Conservation (phyloP, 108 stramenopile genomes). For the Fistulifera pelliculosa region DNA sequence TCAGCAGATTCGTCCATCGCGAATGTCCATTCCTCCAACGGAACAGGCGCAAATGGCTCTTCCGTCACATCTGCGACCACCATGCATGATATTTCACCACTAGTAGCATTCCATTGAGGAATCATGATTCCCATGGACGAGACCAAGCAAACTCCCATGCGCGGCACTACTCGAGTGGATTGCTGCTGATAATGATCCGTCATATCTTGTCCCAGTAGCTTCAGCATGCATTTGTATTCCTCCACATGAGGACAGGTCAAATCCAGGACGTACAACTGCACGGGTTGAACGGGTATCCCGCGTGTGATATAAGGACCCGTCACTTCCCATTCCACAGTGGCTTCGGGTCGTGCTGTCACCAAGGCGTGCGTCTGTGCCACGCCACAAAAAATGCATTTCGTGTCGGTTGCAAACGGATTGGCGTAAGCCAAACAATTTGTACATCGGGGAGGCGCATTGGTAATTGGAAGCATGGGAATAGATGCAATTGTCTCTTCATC, state of each 20-base stretch:
- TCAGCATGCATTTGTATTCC: constrained; percentile 24
- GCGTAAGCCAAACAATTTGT: constrained; percentile 60
- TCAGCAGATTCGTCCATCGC: constrained; percentile 27
- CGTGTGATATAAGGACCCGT: constrained; percentile 54
- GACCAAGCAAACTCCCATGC: constrained; percentile 31
- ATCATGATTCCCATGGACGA: constrained; percentile 37
- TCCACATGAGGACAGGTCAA: constrained; percentile 22
- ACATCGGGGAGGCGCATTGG: constrained; percentile 60
- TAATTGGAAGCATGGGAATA: constrained; percentile 11
- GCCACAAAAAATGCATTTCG: constrained; percentile 54
- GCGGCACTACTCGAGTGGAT: constrained; percentile 4
- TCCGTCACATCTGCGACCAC: constrained; percentile 66
- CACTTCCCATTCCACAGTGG: constrained; percentile 69
- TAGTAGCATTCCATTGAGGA: neutral
- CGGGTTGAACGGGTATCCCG: constrained; percentile 21
- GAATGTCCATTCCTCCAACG: constrained; percentile 46
- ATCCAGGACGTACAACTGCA: constrained; percentile 60
- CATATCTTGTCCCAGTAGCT: constrained; percentile 14
- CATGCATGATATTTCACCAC: constrained; percentile 11
- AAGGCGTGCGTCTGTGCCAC: constrained; percentile 18
- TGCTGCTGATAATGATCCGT: constrained; percentile 24
- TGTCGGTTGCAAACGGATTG: constrained; percentile 45
- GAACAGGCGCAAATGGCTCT: constrained; percentile 65
- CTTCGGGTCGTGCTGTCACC: constrained; percentile 13
- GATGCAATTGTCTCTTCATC: neutral